phyloP scores from a whole-genome alignment of 306 rosid genomes.

The Cicer arietinum region DNA sequence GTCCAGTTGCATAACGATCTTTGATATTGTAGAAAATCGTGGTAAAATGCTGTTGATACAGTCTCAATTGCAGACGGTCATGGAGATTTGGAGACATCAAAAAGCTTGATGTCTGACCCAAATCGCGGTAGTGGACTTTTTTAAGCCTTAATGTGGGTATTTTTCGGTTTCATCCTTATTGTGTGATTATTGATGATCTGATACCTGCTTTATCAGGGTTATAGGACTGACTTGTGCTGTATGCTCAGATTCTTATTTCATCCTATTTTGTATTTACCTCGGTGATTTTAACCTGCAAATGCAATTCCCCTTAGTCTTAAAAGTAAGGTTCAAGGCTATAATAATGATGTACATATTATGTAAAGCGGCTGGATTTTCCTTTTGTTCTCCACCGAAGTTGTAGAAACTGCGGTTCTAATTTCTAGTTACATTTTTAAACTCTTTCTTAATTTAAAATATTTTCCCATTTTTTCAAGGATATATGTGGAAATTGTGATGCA shows the following conservation, averaged over 20 bases:
- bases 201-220: not conserved
- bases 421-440: not conserved
- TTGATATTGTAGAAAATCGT: not conserved
- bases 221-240: slow-evolving; percentile 7
- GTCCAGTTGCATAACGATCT: not conserved
- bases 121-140: too few species aligned
- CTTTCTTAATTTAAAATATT: not conserved
- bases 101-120: too few species aligned
- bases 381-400: not conserved
- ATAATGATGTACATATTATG: not conserved
- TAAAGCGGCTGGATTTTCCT: not conserved
- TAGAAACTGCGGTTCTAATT: not conserved
- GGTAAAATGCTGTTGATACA: too few species aligned
- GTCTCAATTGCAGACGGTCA: too few species aligned
- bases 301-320: not conserved
- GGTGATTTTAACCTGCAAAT: slow-evolving; percentile 9
- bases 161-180: not conserved
- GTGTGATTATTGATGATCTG: slow-evolving; percentile 1
- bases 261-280: slow-evolving; percentile 1
- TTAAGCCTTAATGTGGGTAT: too few species aligned
- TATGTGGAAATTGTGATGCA: slow-evolving; percentile 14
- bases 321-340: slow-evolving; percentile 1
- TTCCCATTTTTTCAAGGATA: not conserved
- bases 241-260: not conserved
- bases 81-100: too few species aligned